Evolutionary conservation across 2,329 filamentous ascomycete genomes (phyloP).

Genomic region (Ophiostoma populinum): DNA sequence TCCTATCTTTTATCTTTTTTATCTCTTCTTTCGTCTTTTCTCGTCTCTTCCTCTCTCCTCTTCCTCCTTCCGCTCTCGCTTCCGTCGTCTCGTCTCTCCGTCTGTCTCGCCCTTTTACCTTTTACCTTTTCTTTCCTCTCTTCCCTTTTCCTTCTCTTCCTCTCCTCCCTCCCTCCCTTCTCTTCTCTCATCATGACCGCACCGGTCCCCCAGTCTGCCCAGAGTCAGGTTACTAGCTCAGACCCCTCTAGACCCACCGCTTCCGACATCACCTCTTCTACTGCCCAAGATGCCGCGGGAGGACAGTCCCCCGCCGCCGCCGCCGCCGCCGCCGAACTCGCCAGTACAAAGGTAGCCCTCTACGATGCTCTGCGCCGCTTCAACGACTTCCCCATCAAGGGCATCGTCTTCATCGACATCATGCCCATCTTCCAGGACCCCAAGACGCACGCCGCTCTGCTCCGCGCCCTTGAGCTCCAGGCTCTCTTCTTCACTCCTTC

Average conservation of each 20-base stretch:
- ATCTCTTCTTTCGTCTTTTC: not conserved
- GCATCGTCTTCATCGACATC: slow-evolving; percentile 96
- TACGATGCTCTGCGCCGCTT: slow-evolving; percentile 63
- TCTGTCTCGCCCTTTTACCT: slow-evolving; percentile 9
- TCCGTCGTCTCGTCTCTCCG: not conserved
- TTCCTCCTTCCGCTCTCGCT: slow-evolving; percentile 1
- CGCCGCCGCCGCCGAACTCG: slow-evolving; percentile 46
- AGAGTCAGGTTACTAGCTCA: slow-evolving; percentile 16
- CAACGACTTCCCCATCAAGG: slow-evolving; percentile 78
- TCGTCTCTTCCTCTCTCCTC: not conserved
- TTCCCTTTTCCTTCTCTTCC: slow-evolving; percentile 10
- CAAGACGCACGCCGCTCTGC: slow-evolving; percentile 53
- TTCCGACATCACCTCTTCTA: slow-evolving; percentile 13
- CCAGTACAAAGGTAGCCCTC: slow-evolving; percentile 55
- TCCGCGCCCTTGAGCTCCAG: slow-evolving; percentile 75
- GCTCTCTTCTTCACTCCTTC: slow-evolving; percentile 44
- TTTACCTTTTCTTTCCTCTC: slow-evolving; percentile 1
- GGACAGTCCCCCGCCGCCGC: slow-evolving; percentile 44
- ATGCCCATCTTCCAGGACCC: slow-evolving; percentile 83
- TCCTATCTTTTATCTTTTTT: not conserved
- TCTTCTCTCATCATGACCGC: slow-evolving; percentile 21
- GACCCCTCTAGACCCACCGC: slow-evolving; percentile 16
- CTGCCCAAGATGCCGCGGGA: slow-evolving; percentile 41
- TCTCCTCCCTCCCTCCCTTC: slow-evolving; percentile 16
- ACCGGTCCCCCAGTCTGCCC: slow-evolving; percentile 10